Evolutionary conservation across 2,329 filamentous ascomycete species (phyloP), one percentile per base, ranked within the genome.

Genomic region (Colletotrichum liriopes): DNA sequence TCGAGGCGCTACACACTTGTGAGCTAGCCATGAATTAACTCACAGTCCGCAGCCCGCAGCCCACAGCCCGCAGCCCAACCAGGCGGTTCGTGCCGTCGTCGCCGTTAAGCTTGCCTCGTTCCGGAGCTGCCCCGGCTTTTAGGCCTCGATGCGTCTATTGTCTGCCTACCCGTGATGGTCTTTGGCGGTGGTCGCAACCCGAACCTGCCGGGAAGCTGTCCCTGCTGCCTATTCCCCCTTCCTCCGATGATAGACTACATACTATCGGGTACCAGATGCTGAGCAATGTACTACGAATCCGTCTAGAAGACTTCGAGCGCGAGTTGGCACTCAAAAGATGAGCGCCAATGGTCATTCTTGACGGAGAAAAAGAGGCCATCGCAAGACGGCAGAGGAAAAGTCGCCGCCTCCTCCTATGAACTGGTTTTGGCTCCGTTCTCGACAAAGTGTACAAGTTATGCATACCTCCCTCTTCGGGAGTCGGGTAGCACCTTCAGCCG

Each of bases 101-200:
- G 32, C 23, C 64, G 20, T 67, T 56, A 45, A 71, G 63, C 68
- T 62, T 71, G 29, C 29, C 49, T 43, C 16, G 14, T 51, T 56
- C 64, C 64, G 55, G 32, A 41, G 43, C 18, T 32, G 39, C 64
- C 45, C 23, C 64, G 26, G 35, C 29, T 47, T 51, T 12, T 32
- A 35, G 52, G 32, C 23, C 29, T 51, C 18, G 47, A 29, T 41
- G 60, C 14, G 43, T 51, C 59, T 9, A 3, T 20, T 23, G 14
- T 20, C 18, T 55, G 26, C 26, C 29, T 32, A 12, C 29, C 11
- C 9, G 6, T n/a, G 18, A 35, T 54, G 49, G 12, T 7, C 12
- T 29, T 29, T 29, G 43, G 43, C 9, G 37, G 9, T 14, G 16
- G 20, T 23, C 32, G 12, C 12, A 23, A 39, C 5, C 18, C 5